phyloP scores from a whole-genome alignment of 1,284 basidiomycete genomes.

The Microbotryum intermedium region DNA sequence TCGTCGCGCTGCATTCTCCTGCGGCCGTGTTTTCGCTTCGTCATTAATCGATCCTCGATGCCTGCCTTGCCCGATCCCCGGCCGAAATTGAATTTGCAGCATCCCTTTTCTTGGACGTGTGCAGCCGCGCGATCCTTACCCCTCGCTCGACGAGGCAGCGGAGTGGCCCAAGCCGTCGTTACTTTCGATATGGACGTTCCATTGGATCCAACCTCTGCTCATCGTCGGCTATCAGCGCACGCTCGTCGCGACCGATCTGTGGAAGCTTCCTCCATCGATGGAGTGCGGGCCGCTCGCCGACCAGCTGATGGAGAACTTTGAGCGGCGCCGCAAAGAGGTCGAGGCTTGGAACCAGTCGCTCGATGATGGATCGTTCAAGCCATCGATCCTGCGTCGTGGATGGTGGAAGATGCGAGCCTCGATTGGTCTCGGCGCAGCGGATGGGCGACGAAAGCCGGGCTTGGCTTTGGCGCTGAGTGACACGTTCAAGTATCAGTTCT shows the following conservation, averaged over 20 bases:
- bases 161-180: conserved; percentile 48
- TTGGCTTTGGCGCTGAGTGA: conserved; percentile 19
- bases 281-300: conserved; percentile 48
- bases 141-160: conserved; percentile 50
- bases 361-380: conserved; percentile 31
- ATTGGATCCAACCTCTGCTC: conserved; percentile 53
- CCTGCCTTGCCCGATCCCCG: not conserved
- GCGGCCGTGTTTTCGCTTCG: conserved; percentile 14
- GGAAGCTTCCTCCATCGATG: conserved; percentile 49
- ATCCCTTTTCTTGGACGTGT: conserved; percentile 6
- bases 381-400: conserved; percentile 16
- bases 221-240: conserved; percentile 55
- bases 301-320: conserved; percentile 35
- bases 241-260: conserved; percentile 19
- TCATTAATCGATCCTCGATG: not conserved
- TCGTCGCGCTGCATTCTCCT: conserved; percentile 8
- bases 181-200: conserved; percentile 51
- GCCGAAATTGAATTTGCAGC: not conserved
- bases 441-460: conserved; percentile 22
- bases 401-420: conserved; percentile 24
- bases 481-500: conserved; percentile 53
- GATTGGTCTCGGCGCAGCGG: conserved; percentile 1
- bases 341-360: conserved; percentile 39
- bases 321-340: conserved; percentile 32
- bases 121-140: conserved; percentile 19